phyloP scores from a whole-genome alignment of 2,329 filamentous ascomycete species.

The Ophiocordyceps camponoti-rufipedis region DNA sequence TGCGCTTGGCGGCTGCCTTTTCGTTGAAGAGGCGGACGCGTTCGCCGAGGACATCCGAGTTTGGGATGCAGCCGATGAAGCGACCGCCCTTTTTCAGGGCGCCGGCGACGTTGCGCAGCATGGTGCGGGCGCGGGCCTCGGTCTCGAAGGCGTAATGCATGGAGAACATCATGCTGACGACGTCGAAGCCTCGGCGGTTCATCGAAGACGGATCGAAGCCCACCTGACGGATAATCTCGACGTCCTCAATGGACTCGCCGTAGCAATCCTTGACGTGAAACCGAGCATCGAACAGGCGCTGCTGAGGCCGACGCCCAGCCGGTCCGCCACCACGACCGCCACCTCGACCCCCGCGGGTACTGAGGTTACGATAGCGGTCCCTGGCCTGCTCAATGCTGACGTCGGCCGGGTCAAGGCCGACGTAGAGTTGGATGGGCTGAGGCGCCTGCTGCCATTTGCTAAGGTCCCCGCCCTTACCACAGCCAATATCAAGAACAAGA shows the following conservation, averaged over 20 bases:
- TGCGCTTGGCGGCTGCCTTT: slow-evolving; percentile 14
- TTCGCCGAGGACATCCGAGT: slow-evolving; percentile 74
- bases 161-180: slow-evolving; percentile 98
- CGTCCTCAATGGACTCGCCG: slow-evolving; percentile 61
- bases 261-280: slow-evolving; percentile 91
- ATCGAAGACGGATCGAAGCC: slow-evolving; percentile 67
- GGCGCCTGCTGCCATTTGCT: slow-evolving; percentile 92
- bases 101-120: slow-evolving; percentile 85
- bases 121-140: slow-evolving; percentile 73
- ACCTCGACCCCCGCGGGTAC: slow-evolving; percentile 35
- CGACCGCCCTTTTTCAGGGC: slow-evolving; percentile 83
- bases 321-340: slow-evolving; percentile 25
- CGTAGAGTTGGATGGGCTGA: slow-evolving; percentile 81
- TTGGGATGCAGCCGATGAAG: slow-evolving; percentile 92
- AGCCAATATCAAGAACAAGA: slow-evolving; percentile 82
- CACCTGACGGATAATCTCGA: slow-evolving; percentile 68
- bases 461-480: slow-evolving; percentile 89
- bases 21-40: slow-evolving; percentile 64
- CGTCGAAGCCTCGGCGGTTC: slow-evolving; percentile 72
- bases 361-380: slow-evolving; percentile 65
- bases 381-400: slow-evolving; percentile 80
- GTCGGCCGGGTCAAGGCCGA: slow-evolving; percentile 84
- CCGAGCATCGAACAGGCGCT: slow-evolving; percentile 60
- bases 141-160: slow-evolving; percentile 98
- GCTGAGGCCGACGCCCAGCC: slow-evolving; percentile 25